Base-by-base conservation (phyloP, 2,329 filamentous ascomycete species). In the Exophiala sideris region DNA sequence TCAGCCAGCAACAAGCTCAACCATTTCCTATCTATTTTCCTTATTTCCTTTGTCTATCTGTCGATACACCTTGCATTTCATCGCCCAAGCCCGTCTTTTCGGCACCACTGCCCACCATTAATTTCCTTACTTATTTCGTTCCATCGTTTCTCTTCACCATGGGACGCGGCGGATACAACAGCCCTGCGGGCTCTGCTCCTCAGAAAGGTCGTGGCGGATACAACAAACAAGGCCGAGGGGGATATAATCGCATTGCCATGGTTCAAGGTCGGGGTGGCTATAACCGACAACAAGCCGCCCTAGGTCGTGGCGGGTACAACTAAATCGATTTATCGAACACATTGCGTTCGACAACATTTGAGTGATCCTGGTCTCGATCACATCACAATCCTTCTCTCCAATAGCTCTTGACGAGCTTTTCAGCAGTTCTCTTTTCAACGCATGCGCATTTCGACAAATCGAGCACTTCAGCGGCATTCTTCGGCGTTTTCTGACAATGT, bases 371-470 rank as follows among this genome's bases (percentile, higher is more conserved):
- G 53, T 20, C 32, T 52, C 33, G 53, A 52, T 56, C 48, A 52
- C 44, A n/a, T 33, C 35, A 29, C 18, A 21, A 12, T 24, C 50
- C 20, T 47, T 35, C 29, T 40, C 36, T 34, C 44, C 39, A 40
- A 50, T 14, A 38, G 52, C 56, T 53, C 52, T 59, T 20, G 52
- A 56, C 7, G 52, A 36, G 48, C 41, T 48, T 32, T 41, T 35
- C 32, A 18, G 16, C 16, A 18, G 24, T 32, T 32, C 45, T 35
- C 21, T 21, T 38, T 36, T 46, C 49, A 21, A 20, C 35, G 24
- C 18, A 21, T 44, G 67, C 68, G 80, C 63, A 81, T 81, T 62
- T 79, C 79, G 38, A 83, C 79, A 64, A 2, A 29, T 5, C 24
- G 24, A 29, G 5, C 7, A 29, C 5, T 29, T 29, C 24, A 29